These are phyloP conservation scores for Tuber calosporum DNA, from an alignment of 495 filamentous ascomycete genomes.

Conservation along the genomic window DNA sequence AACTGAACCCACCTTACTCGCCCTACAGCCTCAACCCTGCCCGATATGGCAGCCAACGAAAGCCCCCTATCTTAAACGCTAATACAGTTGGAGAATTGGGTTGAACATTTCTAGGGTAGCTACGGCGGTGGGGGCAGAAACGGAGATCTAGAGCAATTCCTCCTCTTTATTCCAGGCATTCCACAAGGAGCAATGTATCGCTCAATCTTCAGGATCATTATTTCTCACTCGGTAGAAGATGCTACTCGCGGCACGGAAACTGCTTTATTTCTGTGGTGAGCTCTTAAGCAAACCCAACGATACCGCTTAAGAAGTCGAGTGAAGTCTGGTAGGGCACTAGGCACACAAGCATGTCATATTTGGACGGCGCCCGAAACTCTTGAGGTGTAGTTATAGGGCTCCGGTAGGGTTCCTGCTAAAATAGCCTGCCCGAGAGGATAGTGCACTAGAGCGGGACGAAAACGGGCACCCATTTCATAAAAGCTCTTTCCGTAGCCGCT, in stretches of 20 bases:
- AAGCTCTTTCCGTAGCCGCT: neutral
- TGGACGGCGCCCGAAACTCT: no score
- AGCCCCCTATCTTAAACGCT: neutral
- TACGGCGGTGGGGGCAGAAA: neutral
- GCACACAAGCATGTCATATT: no score
- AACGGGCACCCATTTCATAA: neutral
- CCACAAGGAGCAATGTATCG: neutral
- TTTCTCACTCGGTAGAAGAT: neutral
- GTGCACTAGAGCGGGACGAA: neutral
- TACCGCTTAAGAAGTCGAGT: neutral
- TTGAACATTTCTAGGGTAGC: neutral
- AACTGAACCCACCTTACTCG: neutral
- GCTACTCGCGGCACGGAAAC: neutral
- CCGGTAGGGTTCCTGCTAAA: no score
- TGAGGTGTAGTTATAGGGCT: no score
- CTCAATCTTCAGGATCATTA: neutral
- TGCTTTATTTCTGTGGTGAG: neutral
- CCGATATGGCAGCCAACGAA: fast-evolving
- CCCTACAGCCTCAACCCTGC: neutral
- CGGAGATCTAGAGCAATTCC: neutral
- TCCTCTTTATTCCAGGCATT: neutral
- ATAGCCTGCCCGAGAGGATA: neutral
- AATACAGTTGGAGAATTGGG: neutral
- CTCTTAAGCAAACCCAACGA: neutral
- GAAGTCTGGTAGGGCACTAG: no score